Evolutionary conservation across 495 filamentous ascomycete genomes (phyloP).

Genomic region (Trichocladium antarcticum): DNA sequence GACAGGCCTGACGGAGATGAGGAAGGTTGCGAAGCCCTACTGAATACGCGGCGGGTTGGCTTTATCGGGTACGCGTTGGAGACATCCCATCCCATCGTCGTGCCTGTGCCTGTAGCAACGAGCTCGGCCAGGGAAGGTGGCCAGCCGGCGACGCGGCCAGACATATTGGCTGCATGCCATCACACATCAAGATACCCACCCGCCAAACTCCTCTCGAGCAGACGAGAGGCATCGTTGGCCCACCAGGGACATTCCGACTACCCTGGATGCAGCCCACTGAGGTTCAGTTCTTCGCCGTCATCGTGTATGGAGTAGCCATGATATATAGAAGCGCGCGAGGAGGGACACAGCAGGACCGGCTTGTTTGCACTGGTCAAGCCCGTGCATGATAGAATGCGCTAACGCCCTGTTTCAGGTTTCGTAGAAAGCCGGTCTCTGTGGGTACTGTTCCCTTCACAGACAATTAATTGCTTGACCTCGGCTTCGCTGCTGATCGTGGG

Average conservation of each 20-base stretch:
- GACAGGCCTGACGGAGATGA: constrained; percentile 64
- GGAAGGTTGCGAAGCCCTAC: constrained; percentile 91
- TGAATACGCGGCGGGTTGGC: constrained; percentile 32
- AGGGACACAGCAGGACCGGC: not conserved
- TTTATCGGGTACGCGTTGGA: not conserved
- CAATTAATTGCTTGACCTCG: not conserved
- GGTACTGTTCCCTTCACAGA: not conserved
- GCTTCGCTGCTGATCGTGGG: constrained; percentile 7
- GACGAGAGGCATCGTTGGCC: no score
- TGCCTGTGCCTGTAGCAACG: no score
- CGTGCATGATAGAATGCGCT: constrained; percentile 4
- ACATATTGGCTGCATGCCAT: not conserved
- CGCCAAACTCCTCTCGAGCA: no score
- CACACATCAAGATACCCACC: not conserved
- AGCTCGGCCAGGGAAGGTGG: no score
- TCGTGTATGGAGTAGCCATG: no score
- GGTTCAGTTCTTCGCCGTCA: no score
- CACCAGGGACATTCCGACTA: no score
- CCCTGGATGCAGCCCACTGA: no score
- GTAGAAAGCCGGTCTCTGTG: not conserved
- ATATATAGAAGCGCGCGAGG: not conserved
- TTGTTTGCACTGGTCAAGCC: not conserved
- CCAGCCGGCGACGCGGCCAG: not conserved
- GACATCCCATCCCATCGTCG: no score
- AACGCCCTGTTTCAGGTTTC: not conserved